Evolutionary conservation across 2,329 filamentous ascomycete species (phyloP).

Genomic region (Colletotrichum eleusines): DNA sequence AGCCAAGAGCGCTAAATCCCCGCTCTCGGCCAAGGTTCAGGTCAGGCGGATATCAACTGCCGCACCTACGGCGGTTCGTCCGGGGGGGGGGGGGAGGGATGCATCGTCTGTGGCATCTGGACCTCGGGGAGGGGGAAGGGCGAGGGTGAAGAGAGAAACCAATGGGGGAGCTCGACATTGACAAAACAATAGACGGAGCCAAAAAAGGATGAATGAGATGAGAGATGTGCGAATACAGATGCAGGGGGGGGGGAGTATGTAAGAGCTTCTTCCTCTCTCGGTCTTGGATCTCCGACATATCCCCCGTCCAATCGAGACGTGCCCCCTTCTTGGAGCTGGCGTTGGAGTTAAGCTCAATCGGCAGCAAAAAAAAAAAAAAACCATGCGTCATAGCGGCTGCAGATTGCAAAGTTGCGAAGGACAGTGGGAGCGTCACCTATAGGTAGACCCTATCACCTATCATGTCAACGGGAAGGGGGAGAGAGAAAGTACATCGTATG

Average conservation of each 20-base stretch:
- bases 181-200: background rate
- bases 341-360: conserved; percentile 38
- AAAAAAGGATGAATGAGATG: conserved; percentile 18
- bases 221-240: no score
- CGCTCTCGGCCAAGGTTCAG: conserved; percentile 7
- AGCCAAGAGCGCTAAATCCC: conserved; percentile 10
- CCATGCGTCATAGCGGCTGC: conserved; percentile 38
- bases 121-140: background rate
- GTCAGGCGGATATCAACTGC: background rate
- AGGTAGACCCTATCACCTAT: no score
- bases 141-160: background rate
- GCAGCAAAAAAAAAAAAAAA: no score
- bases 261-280: conserved; percentile 32
- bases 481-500: no score
- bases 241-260: background rate
- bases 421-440: background rate
- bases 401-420: background rate
- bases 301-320: conserved; percentile 34
- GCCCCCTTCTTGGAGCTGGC: background rate
- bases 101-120: background rate
- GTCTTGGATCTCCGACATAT: conserved; percentile 35
- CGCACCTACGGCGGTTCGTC: background rate
- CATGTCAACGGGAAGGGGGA: background rate
- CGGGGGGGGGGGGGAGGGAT: background rate
- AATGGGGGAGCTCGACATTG: conserved; percentile 12